Evolutionary conservation across 306 rosid genomes (phyloP), one percentile per base, ranked within the genome.

Genomic region (Luffa aegyptiaca): DNA sequence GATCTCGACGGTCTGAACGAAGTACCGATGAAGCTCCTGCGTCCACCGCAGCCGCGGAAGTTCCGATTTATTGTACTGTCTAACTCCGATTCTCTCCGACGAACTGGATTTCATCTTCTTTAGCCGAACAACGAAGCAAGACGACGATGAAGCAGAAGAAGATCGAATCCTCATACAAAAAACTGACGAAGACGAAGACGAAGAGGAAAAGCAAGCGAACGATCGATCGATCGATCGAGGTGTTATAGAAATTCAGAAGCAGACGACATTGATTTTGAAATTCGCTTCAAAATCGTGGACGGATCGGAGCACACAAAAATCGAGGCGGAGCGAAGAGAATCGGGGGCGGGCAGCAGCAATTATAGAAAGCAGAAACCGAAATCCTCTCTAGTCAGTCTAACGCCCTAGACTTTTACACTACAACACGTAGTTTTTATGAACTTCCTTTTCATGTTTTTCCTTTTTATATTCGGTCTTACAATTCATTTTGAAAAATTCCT

Each of bases 21-120:
- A 87, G 80, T 41, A 78, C 2, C 80, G 77, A 16, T 87, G 90
- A 78, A 87, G 90, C 70, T 84, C 83, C 46, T 84, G 73, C 13
- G 88, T 80, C 90, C 90, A 84, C 46, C 88, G 81, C 75, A 87
- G 76, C 52, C 90, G 82, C n/a, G 90, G 90, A 52, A 65, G 63
- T 8, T 87, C 83, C 21, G 90, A 87, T 82, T 87, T 87, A 39
- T 82, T 81, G 83, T 87, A 87, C 26, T 73, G 63, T 51, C 89
- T 72, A 41, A 77, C 84, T 73, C 81, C 86, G 36, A 69, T 76
- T 79, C 66, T 82, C 72, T 77, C 70, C 79, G 81, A 45, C 5
- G 41, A 41, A 41, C 17, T 35, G 5, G 26, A 14, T 53, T 75
- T 75, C 79, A 52, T 75, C 11, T 72, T 72, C 57, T 72, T 5